Evolutionary conservation across 2,329 filamentous ascomycete species (phyloP), one percentile per base, ranked within the genome.

Genomic region (Pyricularia pennisetigena): DNA sequence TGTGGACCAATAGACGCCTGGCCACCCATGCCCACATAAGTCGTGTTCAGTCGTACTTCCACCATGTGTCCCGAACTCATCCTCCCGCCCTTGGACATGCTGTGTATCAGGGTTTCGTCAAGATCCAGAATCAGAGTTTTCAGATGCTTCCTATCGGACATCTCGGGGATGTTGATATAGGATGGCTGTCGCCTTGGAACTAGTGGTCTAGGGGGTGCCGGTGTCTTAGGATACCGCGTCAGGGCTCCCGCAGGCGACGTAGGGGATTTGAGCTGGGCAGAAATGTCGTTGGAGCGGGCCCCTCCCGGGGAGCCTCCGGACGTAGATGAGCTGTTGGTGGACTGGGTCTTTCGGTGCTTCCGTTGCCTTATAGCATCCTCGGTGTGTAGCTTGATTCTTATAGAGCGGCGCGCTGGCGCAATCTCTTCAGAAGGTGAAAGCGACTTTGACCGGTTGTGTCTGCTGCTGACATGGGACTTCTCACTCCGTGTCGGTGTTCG

Each of bases 21-120:
- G 29, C 90, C 88, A 35, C 87, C 88, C 65, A 87, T 85, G 68
- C 87, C 89, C 63, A 92, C 85, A 68, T 87, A 80, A 70, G 88
- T 88, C 69, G 89, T 89, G 76, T 91, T 92, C 70, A 97, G 85
- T 74, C 93, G 93, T 71, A 99, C 95, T 80, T 99, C 95, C 67
- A 99, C 94, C 95, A 99, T 99, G 79, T 99, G 95, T 23, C 95
- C 95, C 24, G 92, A 94, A 74, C 92, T 94, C 90, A 97, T 97
- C 69, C 94, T 88, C 67, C 94, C 94, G 32, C 95, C 95, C 77
- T 97, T 97, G 70, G 94, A 94, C 85, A 98, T 93, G 78, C 93
- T 97, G 83, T 99, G 95, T 72, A 99, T 99, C 72, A 99, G 81
- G 0, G 95, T 99, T 79, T 99, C 95, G 78, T 99, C 95, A 23